Evolutionary conservation across 2,329 filamentous ascomycete species (phyloP).

Genomic region (Clarireedia paspali): DNA sequence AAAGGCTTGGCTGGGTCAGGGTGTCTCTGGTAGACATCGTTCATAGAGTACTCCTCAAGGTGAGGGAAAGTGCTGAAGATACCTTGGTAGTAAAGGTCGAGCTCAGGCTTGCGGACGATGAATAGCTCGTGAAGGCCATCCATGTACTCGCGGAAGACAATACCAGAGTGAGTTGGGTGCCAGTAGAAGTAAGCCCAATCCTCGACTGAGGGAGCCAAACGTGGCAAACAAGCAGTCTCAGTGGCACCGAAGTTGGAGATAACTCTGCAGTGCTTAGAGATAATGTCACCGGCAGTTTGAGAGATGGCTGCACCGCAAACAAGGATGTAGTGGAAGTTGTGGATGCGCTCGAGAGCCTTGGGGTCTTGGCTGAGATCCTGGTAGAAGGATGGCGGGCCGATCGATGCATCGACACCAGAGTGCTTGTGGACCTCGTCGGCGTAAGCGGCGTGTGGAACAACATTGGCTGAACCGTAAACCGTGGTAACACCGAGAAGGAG

Average conservation of each 20-base stretch:
- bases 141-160: constrained; percentile 9
- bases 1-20: constrained; percentile 13
- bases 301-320: constrained; percentile 20
- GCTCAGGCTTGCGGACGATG: constrained; percentile 9
- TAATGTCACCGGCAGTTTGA: constrained; percentile 11
- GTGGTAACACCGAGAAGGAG: constrained; percentile 18
- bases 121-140: constrained; percentile 14
- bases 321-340: constrained; percentile 15
- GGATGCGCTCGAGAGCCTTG: constrained; percentile 16
- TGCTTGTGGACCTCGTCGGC: constrained; percentile 22
- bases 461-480: constrained; percentile 17
- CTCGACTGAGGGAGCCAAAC: constrained; percentile 11
- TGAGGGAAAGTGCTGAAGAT: constrained; percentile 15
- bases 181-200: constrained; percentile 24
- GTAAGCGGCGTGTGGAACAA: constrained; percentile 19
- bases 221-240: constrained; percentile 15
- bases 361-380: constrained; percentile 17
- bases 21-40: constrained; percentile 13
- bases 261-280: constrained; percentile 14
- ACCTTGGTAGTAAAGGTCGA: constrained; percentile 13
- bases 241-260: constrained; percentile 19
- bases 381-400: constrained; percentile 17
- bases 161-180: constrained; percentile 15
- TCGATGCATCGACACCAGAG: constrained; percentile 18
- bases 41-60: constrained; percentile 14